Base-by-base conservation (phyloP, 345 rosid species). In the Citrus inodora region DNA sequence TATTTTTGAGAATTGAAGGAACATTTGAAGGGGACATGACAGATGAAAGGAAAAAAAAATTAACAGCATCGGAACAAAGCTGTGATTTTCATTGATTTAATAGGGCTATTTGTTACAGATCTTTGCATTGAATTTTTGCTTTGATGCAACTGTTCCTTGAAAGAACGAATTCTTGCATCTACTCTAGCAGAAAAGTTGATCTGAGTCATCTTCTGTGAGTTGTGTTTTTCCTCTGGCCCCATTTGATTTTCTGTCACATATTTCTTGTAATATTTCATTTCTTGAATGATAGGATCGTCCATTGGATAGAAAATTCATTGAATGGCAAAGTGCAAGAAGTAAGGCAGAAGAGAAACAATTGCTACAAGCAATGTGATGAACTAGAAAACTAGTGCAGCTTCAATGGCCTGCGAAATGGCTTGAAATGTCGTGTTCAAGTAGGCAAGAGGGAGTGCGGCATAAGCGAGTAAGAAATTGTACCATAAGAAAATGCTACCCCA, bases 271-370 rank as follows among this genome's bases (percentile, higher is more conserved):
- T 87, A 79, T 67, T 90, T 89, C 76, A 94, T 92, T 87, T 94
- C 98, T 74, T 89, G 94, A 76, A 94, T 81, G n/a, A 92, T 72
- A 73, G 91, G 94, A 80, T 92, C 87, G 25, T 94, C 98, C 89
- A 90, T 84, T 22, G 98, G 97, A 56, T 79, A 65, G 70, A 89
- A 81, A 14, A 82, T 75, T 58, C 92, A 72, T 74, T 87, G 94
- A 74, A 88, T 76, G 16, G 78, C 78, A 11, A 87, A 77, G 83
- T 88, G 87, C 55, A 73, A 2, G 42, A 90, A 80, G 87, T 90
- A 90, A 4, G 93, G 94, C 1, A 92, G 87, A 7, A 88, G 82
- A n/a, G 89, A 87, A 9, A 86, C 82, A 2, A 82, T 71, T 8
- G 85, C 82, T 14, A 88, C 89, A 14, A 94, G 77, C 58, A 90